Base-by-base conservation (phyloP, 2,329 filamentous ascomycete genomes). In the Penicillium sp. region DNA sequence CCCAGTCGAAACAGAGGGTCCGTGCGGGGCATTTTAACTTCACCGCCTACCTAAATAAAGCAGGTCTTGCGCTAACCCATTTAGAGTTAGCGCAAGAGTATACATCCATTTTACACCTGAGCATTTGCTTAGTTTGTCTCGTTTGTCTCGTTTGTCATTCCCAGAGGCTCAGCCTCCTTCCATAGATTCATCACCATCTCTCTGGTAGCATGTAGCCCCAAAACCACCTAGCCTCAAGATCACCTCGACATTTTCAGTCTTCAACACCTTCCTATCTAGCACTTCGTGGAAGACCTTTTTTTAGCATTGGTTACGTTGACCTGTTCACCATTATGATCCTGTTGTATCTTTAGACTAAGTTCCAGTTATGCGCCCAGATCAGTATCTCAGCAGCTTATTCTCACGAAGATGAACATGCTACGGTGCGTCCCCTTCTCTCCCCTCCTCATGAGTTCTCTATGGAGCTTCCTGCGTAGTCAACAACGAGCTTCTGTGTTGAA, bases 301-400 rank as follows among this genome's bases (percentile, higher is more conserved):
- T 27, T 27, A 9, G 8, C 25, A 2, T 8, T 1, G 8, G 8
- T 27, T 2, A 8, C 7, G 8, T 27, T 27, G 25, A 2, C 25
- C 25, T 27, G 25, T 8, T 27, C 6, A 8, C 6, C 25, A 25
- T 76, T 21, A 31, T 31, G 1, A 31, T 12, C 27, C 25, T 9
- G 7, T 27, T 27, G 25, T 27, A 27, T 27, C 2, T 27, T 8
- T 27, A 18, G n/a, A 31, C 4, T 13, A n/a, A 0, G 1, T 12
- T 29, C 9, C n/a, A 9, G 5, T 12, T 29, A 42, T 13, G 25
- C 16, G 18, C 12, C 15, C 12, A 21, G 10, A 13, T 4, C 15
- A 7, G 3, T 10, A 13, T 42, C 3, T 29, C 16, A 4, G 16
- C 2, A 27, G 6, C 10, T 7, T 10, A 6, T n/a, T 42, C 3